Base-by-base conservation (phyloP, 176 grass and related monocot species). In the Musa troglodytarum region DNA sequence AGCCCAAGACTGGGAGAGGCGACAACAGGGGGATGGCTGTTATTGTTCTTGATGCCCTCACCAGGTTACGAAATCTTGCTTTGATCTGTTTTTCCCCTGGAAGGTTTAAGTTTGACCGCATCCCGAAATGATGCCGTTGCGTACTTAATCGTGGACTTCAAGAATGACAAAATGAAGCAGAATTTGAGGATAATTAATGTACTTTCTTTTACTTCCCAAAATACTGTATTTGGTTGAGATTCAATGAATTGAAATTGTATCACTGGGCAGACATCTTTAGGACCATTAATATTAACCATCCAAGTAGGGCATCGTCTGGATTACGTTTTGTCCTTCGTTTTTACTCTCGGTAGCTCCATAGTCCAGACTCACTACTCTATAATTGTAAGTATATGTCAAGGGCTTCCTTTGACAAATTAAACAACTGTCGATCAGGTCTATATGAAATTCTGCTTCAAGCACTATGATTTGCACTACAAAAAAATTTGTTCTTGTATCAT, bases 21-120 rank as follows among this genome's bases (percentile, higher is more conserved):
- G 95, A 99, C 84, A 99, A 99, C 85, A 84, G 95, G 52, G 95
- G 95, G 49, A 99, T 99, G 88, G 90, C 95, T 59, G 90, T 99
- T 52, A 91, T 99, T 16, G 95, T 99, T 51, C 86, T 99, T 11
- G 95, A 99, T 57, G 88, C 88, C 0, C 95, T 99, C 53, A 87
- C 90, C 49, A 94, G 88, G 95, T 94, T 69, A 57, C 24, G 21
- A n/a, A 16, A 14, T 72, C 10, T 12, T 61, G 7, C 4, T 52
- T 75, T 70, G n/a, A 34, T 70, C 25, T 68, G 9, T 64, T 73
- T 66, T 63, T 69, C 23, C 51, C 14, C 34, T 43, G 34, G 34
- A 43, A 5, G 34, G 34, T 43, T 43, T 43, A 43, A 5, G 34
- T 43, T 43, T 43, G 34, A 43, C 34, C 34, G 34, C 34, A 43